Evolutionary conservation across 805 yeast species (phyloP), one percentile per base, ranked within the genome.

Genomic region (Lipomyces sp.): DNA sequence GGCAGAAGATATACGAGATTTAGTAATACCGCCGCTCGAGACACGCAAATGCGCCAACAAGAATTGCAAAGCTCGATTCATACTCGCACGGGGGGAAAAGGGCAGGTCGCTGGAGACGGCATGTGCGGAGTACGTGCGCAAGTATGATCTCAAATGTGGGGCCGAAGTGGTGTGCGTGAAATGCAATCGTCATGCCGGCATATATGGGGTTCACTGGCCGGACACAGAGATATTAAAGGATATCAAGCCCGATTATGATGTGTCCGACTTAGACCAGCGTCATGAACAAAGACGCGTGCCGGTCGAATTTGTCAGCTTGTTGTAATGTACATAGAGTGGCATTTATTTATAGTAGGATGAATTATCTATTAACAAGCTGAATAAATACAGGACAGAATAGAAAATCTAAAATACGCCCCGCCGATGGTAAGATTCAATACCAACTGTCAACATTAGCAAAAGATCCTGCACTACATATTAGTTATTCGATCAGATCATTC

Each of bases 161-260:
- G 18, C 32, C 15, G 35, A 55, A 2, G 62, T 69, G 13, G 56
- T 57, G 2, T 77, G 79, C 59, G 72, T 75, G 3, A 64, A 78
- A 45, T 77, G 79, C 51, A 74, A 75, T 42, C 71, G 79, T 29
- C 79, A 77, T 55, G 74, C 74, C 3, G 65, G 67, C 0, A 53
- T 77, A 7, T 76, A 75, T 63, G 69, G 67, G 34, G 64, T 67
- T 7, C 64, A 51, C 34, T 77, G 79, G 79, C 79, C 79, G 13
- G 55, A 69, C 29, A 53, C 63, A 33, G 30, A 11, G 37, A 61
- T 13, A 51, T 24, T 2, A 39, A 57, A 39, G 33, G 53, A 51
- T 24, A 24, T 24, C n/a, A 18, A 34, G 32, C 60, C 33, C 33
- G 67, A 62, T n/a, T n/a, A n/a, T 15, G 60, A 54, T 4, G 67